A percentile compares a stretch with the other conserved stretches of the same genome.
Conservation (phyloP, 441 rosid genomes). For the Gossypium armourianum region DNA sequence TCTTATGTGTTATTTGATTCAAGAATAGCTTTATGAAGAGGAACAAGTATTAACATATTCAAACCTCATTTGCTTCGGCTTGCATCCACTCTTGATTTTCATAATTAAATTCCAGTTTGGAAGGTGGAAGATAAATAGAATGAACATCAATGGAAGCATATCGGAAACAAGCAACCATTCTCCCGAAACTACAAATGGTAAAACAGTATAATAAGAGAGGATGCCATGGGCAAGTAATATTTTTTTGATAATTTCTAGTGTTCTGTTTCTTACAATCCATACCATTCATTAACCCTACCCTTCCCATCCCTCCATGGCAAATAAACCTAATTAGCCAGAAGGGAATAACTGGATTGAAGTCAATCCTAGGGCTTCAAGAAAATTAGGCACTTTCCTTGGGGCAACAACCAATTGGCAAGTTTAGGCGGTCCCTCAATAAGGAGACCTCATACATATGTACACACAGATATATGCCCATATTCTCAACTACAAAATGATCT, state of each 20-base stretch:
- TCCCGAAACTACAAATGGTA: conserved; percentile 43
- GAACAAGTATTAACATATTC: conserved; percentile 14
- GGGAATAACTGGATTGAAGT: not conserved
- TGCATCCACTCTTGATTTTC: conserved; percentile 49
- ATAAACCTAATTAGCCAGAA: not conserved
- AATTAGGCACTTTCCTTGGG: not conserved
- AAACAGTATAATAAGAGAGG: conserved; percentile 22
- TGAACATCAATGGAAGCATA: conserved; percentile 60
- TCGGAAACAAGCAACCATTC: conserved; percentile 67
- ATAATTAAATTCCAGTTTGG: conserved; percentile 46
- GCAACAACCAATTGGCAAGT: not conserved
- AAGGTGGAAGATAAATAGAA: conserved; percentile 57
- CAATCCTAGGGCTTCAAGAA: not conserved
- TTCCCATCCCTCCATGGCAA: not conserved
- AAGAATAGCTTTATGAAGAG: conserved; percentile 5
- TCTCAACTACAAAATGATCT: not conserved
- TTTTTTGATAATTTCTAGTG: not conserved
- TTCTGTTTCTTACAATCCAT: not conserved
- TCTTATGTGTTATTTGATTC: conserved; percentile 13
- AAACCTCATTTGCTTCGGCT: conserved; percentile 37
- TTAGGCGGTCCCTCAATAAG: not conserved
- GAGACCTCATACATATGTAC: not conserved
- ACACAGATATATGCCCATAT: not conserved
- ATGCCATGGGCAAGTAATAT: not conserved
- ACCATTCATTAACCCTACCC: not conserved